Base-by-base conservation (phyloP, 2,329 filamentous ascomycete species). In the Penicillium sp. region DNA sequence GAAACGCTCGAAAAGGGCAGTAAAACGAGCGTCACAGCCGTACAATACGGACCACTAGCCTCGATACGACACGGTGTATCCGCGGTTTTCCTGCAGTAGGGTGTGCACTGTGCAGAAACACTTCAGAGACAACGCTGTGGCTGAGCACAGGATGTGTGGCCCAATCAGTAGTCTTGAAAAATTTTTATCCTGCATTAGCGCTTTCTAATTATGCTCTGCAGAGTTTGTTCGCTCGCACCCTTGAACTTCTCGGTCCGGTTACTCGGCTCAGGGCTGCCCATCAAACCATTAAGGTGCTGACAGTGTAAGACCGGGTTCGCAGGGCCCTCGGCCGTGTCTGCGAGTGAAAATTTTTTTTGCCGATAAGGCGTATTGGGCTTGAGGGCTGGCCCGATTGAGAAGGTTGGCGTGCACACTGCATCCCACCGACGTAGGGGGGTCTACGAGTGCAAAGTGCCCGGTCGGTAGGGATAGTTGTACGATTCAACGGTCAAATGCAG, bases 181-280 rank as follows among this genome's bases (percentile, higher is more conserved):
- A 24, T 66, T 60, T 52, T 37, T 36, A 51, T n/a, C 36, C n/a
- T 67, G 66, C 66, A 68, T 66, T 66, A 68, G 63, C 36, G 49
- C 49, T 39, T 62, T 43, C 58, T 64, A 65, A 65, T 60, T 61
- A 49, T 63, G 55, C 57, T 60, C 50, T 64, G 60, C 63, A 63
- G 47, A 49, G 35, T 61, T 61, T 61, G 54, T 37, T 41, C 55
- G 54, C 55, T 55, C 39, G 22, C 6, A n/a, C 14, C 22, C 22
- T 36, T 24, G 31, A 24, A 24, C 55, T 41, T 27, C 6, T 31
- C 37, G 37, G 36, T 35, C 39, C 58, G 55, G 51, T 52, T 49
- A 54, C 35, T 46, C 24, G 22, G 52, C 31, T 31, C 2, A 31
- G 31, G 7, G 31, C 31, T 31, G 31, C 31, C 31, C 31, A 31